Conservation (phyloP, 345 rosid species). For the Gossypium rotundifolium region DNA sequence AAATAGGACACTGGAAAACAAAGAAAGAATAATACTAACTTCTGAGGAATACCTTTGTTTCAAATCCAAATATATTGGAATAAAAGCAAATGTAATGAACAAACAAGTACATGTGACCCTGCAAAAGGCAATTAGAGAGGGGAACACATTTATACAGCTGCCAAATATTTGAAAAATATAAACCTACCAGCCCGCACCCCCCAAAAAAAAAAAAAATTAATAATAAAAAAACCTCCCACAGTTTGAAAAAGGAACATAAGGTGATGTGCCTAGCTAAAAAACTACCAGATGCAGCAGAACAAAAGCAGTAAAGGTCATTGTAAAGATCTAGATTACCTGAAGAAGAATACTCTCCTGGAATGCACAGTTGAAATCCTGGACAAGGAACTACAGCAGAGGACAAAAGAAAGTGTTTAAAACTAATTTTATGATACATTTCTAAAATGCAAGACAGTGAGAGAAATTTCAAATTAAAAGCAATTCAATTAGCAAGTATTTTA, state of each 20-base stretch:
- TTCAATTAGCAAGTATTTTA: not conserved
- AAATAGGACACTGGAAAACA: not conserved
- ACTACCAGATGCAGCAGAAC: not conserved
- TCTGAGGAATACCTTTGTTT: conserved; percentile 71
- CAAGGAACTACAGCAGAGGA: conserved; percentile 43
- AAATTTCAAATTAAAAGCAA: not conserved
- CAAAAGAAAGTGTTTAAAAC: conserved; percentile 7
- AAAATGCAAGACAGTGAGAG: not conserved
- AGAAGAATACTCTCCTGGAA: conserved; percentile 90
- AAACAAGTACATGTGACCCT: conserved; percentile 99
- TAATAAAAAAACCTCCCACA: not conserved
- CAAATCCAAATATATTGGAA: conserved; percentile 97
- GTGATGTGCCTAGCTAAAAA: not conserved
- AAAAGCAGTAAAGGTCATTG: not conserved
- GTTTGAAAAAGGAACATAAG: not conserved
- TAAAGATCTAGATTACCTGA: conserved; percentile 46
- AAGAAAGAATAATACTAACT: not conserved
- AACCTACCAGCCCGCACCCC: not conserved
- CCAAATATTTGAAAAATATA: not conserved
- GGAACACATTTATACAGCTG: conserved; percentile 1
- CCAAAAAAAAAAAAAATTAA: too few relatives aligned
- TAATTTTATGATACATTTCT: not conserved
- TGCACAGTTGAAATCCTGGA: conserved; percentile 96
- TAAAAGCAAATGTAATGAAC: conserved; percentile 75
- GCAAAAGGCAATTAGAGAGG: conserved; percentile 22